These are phyloP conservation scores for Yamadazyma diddensiae DNA, from an alignment of 1,139 yeast species.

Conservation along the genomic window DNA sequence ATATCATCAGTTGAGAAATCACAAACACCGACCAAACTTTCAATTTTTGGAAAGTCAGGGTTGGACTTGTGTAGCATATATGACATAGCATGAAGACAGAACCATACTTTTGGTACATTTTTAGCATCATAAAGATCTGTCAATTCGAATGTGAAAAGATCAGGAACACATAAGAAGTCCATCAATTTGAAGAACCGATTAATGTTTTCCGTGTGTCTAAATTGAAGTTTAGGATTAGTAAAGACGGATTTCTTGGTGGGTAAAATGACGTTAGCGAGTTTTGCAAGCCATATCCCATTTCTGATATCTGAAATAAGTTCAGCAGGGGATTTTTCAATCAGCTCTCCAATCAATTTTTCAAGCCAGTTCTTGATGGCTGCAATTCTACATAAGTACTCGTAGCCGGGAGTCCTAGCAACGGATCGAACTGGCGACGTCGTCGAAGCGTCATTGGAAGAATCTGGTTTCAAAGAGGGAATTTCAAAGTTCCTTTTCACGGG, in stretches of 20 bases:
- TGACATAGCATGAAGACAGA: conserved; percentile 87
- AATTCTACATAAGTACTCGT: conserved; percentile 86
- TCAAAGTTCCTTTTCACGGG: conserved; percentile 11
- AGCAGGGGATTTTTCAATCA: conserved; percentile 53
- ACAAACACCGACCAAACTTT: conserved; percentile 59
- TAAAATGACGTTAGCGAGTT: conserved; percentile 67
- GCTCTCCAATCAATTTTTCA: conserved; percentile 39
- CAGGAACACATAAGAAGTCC: conserved; percentile 75
- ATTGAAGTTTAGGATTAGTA: conserved; percentile 56
- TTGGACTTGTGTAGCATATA: conserved; percentile 55
- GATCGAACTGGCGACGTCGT: conserved; percentile 26
- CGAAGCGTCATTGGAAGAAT: conserved; percentile 28
- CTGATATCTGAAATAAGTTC: conserved; percentile 56
- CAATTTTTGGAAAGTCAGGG: conserved; percentile 60
- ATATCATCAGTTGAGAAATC: conserved; percentile 69
- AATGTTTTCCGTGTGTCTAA: conserved; percentile 90
- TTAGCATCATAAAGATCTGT: conserved; percentile 92
- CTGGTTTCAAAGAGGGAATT: conserved; percentile 16
- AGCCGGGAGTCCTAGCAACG: conserved; percentile 50
- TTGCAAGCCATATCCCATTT: conserved; percentile 84
- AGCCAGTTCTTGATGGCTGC: conserved; percentile 72
- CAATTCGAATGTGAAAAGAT: conserved; percentile 80
- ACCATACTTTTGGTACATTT: conserved; percentile 90
- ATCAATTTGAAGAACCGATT: conserved; percentile 76
- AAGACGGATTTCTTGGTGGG: conserved; percentile 57